Percentiles rank a stretch among this genome's conserved stretches.
These are phyloP conservation scores for Malassezia arunalokei DNA, from an alignment of 1,284 basidiomycete genomes.

Conservation along the genomic window DNA sequence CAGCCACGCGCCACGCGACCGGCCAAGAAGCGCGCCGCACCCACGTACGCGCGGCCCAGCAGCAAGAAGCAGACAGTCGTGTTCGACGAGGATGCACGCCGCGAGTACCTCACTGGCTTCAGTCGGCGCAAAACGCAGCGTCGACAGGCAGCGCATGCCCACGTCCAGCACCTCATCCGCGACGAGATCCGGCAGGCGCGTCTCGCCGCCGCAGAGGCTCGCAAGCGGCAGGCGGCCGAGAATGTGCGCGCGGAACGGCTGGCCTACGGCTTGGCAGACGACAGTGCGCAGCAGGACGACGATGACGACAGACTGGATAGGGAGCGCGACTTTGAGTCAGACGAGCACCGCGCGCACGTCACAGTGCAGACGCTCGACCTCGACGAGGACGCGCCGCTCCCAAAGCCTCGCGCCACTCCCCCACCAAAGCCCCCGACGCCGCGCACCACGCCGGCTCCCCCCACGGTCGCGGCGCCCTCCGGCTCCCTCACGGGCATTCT, in stretches of 20 bases:
- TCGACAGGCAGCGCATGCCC: constrained; percentile 32
- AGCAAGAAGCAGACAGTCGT: constrained; percentile 24
- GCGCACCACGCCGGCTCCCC: no score
- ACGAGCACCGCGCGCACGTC: constrained; percentile 13
- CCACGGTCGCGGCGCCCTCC: neutral
- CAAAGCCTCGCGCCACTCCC: neutral
- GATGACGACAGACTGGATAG: neutral
- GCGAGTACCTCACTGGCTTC: constrained; percentile 43
- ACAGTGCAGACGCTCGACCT: constrained; percentile 10
- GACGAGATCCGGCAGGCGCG: constrained; percentile 23
- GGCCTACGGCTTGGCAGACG: constrained; percentile 27
- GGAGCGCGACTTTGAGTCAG: constrained; percentile 5
- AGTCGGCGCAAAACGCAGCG: constrained; percentile 39
- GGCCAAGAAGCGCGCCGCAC: neutral
- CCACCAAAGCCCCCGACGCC: no score
- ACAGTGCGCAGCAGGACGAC: constrained; percentile 22
- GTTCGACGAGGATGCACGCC: constrained; percentile 38
- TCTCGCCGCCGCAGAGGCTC: constrained; percentile 21
- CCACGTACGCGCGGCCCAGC: neutral
- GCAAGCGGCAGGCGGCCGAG: constrained; percentile 31
- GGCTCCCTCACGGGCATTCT: constrained; percentile 13
- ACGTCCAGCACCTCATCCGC: constrained; percentile 25
- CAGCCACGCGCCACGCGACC: constrained; percentile 3
- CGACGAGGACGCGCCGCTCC: neutral
- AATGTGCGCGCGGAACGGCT: constrained; percentile 31